Conservation (phyloP, 2,329 filamentous ascomycete species). For the Sarocladium strictum region DNA sequence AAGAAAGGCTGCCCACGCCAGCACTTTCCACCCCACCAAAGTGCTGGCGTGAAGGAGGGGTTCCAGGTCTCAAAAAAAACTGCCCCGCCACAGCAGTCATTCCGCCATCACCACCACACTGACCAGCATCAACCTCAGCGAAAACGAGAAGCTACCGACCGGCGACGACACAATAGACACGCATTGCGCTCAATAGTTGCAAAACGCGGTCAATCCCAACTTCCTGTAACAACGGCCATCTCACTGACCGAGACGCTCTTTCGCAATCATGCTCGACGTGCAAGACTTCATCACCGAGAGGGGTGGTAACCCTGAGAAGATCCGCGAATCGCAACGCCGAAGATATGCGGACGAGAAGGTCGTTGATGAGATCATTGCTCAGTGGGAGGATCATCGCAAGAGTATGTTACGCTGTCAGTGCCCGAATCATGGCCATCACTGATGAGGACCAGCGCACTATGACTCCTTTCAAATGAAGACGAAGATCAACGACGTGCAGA, state of each 20-base stretch:
- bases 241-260: not conserved
- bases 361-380: conserved; percentile 83
- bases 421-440: not conserved
- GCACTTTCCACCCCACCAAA: not conserved
- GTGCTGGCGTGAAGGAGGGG: not conserved
- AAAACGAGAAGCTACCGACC: no score
- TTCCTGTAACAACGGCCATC: no score
- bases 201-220: no score
- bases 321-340: conserved; percentile 84
- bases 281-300: conserved; percentile 77
- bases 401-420: conserved; percentile 39
- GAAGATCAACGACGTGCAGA: conserved; percentile 83
- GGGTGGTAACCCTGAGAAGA: conserved; percentile 84
- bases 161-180: no score
- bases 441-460: conserved; percentile 50
- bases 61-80: not conserved
- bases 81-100: not conserved
- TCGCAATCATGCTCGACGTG: conserved; percentile 62
- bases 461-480: conserved; percentile 72
- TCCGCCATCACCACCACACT: no score
- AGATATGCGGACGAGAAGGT: conserved; percentile 74
- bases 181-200: no score
- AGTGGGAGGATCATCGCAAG: conserved; percentile 80
- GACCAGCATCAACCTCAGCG: no score
- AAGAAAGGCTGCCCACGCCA: not conserved